A percentile compares a stretch with the other conserved stretches of the same genome.
These are phyloP conservation scores for Aspergillus sp. DNA, from an alignment of 2,329 filamentous ascomycete genomes.

Conservation along the genomic window DNA sequence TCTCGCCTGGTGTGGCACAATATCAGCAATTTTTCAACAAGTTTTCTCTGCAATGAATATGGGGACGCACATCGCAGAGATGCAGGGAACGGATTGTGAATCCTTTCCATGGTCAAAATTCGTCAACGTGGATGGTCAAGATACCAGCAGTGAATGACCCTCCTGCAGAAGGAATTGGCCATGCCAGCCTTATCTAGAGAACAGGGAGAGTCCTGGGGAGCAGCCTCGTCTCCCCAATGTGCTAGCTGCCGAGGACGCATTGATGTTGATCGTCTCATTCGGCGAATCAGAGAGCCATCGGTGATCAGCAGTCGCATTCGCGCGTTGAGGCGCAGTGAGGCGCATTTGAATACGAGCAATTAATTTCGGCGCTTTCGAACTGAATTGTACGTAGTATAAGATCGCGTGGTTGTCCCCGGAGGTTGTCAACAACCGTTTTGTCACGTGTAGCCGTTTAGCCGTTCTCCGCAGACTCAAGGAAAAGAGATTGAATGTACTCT, in stretches of 20 bases:
- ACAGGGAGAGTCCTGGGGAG: no score
- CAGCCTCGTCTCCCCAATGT: no score
- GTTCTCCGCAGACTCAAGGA: neutral
- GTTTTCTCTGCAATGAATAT: no score
- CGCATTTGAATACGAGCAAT: no score
- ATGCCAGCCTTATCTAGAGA: no score
- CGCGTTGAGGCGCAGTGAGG: no score
- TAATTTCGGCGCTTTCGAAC: neutral
- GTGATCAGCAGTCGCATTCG: no score
- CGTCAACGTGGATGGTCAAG: neutral
- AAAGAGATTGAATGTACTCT: neutral
- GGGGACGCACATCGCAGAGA: neutral
- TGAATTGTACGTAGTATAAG: no score
- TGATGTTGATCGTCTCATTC: no score
- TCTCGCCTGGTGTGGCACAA: constrained; percentile 61
- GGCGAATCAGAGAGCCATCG: no score
- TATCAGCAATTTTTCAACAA: neutral
- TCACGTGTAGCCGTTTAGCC: neutral
- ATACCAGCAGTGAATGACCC: no score
- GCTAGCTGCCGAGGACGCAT: no score
- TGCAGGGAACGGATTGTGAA: neutral
- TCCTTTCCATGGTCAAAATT: neutral
- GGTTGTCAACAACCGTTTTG: neutral
- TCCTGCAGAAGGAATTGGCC: neutral
- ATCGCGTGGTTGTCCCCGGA: neutral